A percentile compares a stretch with the other conserved stretches of the same genome.
Conservation (phyloP, 352 stramenopile species). For the Phytopythium sindhum region DNA sequence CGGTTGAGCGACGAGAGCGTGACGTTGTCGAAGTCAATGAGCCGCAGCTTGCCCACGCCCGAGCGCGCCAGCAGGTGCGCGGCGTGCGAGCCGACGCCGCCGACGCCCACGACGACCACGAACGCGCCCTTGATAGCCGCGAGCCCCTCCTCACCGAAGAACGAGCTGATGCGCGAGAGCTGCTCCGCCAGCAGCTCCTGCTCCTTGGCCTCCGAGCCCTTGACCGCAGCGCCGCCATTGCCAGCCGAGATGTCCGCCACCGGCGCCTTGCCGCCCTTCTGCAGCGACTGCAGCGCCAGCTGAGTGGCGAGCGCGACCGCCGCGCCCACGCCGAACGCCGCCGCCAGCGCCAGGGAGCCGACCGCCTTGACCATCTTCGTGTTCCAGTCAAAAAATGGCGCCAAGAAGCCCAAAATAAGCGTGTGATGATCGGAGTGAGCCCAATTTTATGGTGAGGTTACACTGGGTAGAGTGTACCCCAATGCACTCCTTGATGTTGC, state of each 20-base stretch:
- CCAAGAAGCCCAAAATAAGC: background rate
- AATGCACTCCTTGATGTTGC: background rate
- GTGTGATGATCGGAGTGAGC: background rate
- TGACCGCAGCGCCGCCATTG: background rate
- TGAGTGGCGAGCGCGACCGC: slow-evolving; percentile 40
- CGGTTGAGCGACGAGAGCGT: slow-evolving; percentile 98
- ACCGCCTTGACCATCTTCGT: slow-evolving; percentile 50
- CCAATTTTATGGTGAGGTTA: too few relatives aligned
- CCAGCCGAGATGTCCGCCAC: background rate
- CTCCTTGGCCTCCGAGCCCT: slow-evolving; percentile 34
- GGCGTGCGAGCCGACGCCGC: slow-evolving; percentile 95
- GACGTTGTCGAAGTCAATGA: slow-evolving; percentile 99
- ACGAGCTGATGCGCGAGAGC: slow-evolving; percentile 92
- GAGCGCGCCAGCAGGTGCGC: slow-evolving; percentile 97
- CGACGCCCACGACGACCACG: slow-evolving; percentile 95
- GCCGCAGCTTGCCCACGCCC: slow-evolving; percentile 91
- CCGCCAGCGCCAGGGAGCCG: slow-evolving; percentile 25
- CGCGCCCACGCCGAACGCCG: slow-evolving; percentile 59
- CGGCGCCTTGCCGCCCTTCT: slow-evolving; percentile 6
- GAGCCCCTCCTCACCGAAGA: slow-evolving; percentile 94
- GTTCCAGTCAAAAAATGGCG: slow-evolving; percentile 1
- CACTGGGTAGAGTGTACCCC: too few relatives aligned
- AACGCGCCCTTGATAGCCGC: slow-evolving; percentile 83
- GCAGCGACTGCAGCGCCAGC: slow-evolving; percentile 31
- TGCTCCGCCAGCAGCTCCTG: slow-evolving; percentile 70